phyloP scores from a whole-genome alignment of 345 rosid genomes.

The Leavenworthia alabamica region DNA sequence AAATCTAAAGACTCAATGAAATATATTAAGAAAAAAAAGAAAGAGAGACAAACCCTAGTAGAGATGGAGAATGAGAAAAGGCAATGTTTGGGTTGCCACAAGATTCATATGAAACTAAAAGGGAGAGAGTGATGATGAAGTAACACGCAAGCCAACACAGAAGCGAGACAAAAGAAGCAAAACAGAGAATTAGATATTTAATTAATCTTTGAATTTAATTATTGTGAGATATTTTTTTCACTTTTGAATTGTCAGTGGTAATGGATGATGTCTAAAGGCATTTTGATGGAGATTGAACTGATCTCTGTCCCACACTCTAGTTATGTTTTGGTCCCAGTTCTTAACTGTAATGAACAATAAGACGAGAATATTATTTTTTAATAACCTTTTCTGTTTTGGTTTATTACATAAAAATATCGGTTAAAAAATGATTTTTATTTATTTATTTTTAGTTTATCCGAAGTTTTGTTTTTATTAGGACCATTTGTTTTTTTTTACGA shows the following conservation, averaged over 20 bases:
- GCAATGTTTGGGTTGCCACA: constrained; percentile 1
- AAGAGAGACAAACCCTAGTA: constrained; percentile 10
- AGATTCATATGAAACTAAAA: constrained; percentile 23
- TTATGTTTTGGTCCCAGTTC: constrained; percentile 10
- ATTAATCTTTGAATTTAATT: background rate
- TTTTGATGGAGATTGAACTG: constrained; percentile 11
- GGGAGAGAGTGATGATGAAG: constrained; percentile 23
- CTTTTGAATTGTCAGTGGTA: constrained; percentile 8
- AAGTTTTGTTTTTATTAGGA: background rate
- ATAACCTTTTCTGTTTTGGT: background rate
- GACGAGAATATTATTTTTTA: background rate
- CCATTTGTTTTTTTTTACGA: background rate
- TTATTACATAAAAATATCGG: background rate
- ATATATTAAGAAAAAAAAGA: background rate
- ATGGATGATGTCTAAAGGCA: constrained; percentile 4
- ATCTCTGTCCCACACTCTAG: background rate
- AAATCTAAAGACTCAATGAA: constrained; percentile 3
- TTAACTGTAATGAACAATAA: constrained; percentile 9
- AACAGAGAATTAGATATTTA: background rate
- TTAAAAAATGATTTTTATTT: background rate
- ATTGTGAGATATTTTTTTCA: constrained; percentile 11
- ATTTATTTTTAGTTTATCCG: background rate
- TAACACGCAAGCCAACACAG: constrained; percentile 31
- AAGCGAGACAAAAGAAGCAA: background rate
- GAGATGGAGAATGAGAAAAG: constrained; percentile 6